A percentile compares a stretch with the other conserved stretches of the same genome.
phyloP scores from a whole-genome alignment of 768 basidiomycete genomes.

The Psilocybe cubensis region DNA sequence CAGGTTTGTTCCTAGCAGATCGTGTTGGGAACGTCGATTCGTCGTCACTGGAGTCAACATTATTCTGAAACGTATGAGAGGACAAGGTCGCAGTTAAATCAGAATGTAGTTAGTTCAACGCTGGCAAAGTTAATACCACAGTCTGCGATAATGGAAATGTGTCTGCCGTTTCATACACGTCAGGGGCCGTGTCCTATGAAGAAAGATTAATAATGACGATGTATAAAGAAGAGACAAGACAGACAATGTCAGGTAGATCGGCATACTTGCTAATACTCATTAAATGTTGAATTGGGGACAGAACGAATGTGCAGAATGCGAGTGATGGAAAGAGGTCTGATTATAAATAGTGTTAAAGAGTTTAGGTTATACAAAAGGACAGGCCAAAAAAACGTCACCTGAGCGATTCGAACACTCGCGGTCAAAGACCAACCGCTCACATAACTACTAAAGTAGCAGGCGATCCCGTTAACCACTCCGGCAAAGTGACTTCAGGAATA shows the following conservation, averaged over 20 bases:
- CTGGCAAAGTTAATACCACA: slow-evolving; percentile 43
- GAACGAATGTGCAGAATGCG: neutral
- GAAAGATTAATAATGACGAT: neutral
- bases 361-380: neutral
- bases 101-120: neutral
- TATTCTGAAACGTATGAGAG: too few relatives aligned
- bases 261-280: slow-evolving; percentile 84
- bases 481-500: slow-evolving; percentile 74
- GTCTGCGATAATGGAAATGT: slow-evolving; percentile 55
- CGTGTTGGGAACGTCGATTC: slow-evolving; percentile 51
- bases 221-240: slow-evolving; percentile 29
- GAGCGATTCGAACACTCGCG: slow-evolving; percentile 54
- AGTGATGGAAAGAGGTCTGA: too few relatives aligned
- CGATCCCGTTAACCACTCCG: slow-evolving; percentile 93
- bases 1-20: slow-evolving; percentile 38
- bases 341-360: too few relatives aligned
- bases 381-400: slow-evolving; percentile 44
- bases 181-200: slow-evolving; percentile 82
- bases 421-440: slow-evolving; percentile 49
- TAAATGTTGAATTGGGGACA: slow-evolving; percentile 4
- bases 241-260: slow-evolving; percentile 88
- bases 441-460: slow-evolving; percentile 54
- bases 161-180: slow-evolving; percentile 93
- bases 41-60: slow-evolving; percentile 69
- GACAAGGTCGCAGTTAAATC: neutral